phyloP scores from a whole-genome alignment of 164 flowering plant species.

The Tetrastigma voinierianum region DNA sequence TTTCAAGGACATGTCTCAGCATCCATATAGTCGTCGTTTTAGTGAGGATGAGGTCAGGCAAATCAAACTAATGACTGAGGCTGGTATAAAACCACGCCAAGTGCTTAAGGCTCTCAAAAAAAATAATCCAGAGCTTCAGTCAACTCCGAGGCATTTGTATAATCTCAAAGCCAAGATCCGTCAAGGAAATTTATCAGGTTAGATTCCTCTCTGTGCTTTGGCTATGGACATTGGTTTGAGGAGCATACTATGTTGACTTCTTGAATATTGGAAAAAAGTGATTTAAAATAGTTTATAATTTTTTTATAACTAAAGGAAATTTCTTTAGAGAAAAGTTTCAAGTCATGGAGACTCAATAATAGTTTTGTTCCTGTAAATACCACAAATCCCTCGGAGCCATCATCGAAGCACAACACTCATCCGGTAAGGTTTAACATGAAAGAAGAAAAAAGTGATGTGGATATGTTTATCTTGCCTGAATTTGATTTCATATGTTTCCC shows the following conservation, averaged over 20 bases:
- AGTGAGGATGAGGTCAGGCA: slow-evolving; percentile 33
- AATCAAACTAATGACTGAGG: slow-evolving; percentile 34
- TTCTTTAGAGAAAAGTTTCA: slow-evolving; percentile 22
- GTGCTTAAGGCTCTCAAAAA: slow-evolving; percentile 31
- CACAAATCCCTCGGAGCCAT: slow-evolving; percentile 5
- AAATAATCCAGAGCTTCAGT: slow-evolving; percentile 33
- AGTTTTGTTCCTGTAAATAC: slow-evolving; percentile 10
- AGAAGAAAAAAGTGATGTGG: neutral
- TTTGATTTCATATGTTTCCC: neutral
- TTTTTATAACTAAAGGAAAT: neutral
- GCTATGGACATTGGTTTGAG: neutral
- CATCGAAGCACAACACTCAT: neutral
- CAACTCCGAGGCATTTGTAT: slow-evolving; percentile 34
- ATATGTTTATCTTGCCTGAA: no score
- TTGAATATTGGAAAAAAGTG: no score
- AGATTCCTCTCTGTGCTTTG: neutral
- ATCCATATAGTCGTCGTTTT: slow-evolving; percentile 38
- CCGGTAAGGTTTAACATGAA: slow-evolving; percentile 8
- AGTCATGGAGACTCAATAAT: slow-evolving; percentile 29
- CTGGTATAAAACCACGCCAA: slow-evolving; percentile 39
- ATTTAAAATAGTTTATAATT: neutral
- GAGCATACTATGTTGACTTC: no score
- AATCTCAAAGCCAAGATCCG: slow-evolving; percentile 35
- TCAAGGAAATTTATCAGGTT: slow-evolving; percentile 30
- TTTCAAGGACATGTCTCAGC: slow-evolving; percentile 29